Evolutionary conservation across 2,329 filamentous ascomycete species (phyloP).

Genomic region (Fusarium sarcochroum): DNA sequence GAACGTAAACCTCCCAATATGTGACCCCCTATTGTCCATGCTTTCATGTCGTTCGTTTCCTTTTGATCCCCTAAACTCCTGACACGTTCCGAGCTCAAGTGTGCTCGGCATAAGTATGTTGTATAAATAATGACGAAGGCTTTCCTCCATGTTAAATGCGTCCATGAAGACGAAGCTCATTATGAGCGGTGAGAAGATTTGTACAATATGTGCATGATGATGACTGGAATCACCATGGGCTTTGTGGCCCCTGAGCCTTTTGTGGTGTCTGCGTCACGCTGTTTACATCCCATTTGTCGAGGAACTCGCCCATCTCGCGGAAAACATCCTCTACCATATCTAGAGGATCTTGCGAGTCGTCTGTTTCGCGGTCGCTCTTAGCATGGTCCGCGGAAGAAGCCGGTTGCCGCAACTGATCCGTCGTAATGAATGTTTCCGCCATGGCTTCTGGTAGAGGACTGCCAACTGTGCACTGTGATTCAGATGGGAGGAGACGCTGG

Average conservation of each 20-base stretch:
- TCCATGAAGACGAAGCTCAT: background rate
- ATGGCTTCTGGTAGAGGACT: slow-evolving; percentile 47
- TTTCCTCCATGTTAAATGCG: background rate
- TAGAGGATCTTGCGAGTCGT: slow-evolving; percentile 51
- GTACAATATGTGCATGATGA: background rate
- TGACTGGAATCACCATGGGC: slow-evolving; percentile 45
- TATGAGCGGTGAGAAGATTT: background rate
- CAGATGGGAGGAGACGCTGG: slow-evolving; percentile 58
- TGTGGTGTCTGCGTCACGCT: slow-evolving; percentile 26
- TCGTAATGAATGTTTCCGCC: slow-evolving; percentile 45
- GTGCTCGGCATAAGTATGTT: slow-evolving; percentile 5
- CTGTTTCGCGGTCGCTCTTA: slow-evolving; percentile 24
- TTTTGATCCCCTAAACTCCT: slow-evolving; percentile 32
- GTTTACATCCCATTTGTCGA: slow-evolving; percentile 55
- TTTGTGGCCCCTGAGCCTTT: slow-evolving; percentile 43
- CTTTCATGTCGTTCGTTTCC: slow-evolving; percentile 29
- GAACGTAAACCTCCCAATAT: slow-evolving; percentile 16
- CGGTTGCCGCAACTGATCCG: slow-evolving; percentile 41
- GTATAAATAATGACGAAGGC: slow-evolving; percentile 4
- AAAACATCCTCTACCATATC: slow-evolving; percentile 57
- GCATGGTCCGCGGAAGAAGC: slow-evolving; percentile 8
- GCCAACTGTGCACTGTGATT: slow-evolving; percentile 54
- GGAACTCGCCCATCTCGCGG: slow-evolving; percentile 54
- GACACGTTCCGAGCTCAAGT: slow-evolving; percentile 3
- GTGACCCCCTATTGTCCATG: slow-evolving; percentile 3